These are phyloP conservation scores for Staphylotrichum tortipilum DNA, from an alignment of 495 filamentous ascomycete genomes.

Conservation along the genomic window DNA sequence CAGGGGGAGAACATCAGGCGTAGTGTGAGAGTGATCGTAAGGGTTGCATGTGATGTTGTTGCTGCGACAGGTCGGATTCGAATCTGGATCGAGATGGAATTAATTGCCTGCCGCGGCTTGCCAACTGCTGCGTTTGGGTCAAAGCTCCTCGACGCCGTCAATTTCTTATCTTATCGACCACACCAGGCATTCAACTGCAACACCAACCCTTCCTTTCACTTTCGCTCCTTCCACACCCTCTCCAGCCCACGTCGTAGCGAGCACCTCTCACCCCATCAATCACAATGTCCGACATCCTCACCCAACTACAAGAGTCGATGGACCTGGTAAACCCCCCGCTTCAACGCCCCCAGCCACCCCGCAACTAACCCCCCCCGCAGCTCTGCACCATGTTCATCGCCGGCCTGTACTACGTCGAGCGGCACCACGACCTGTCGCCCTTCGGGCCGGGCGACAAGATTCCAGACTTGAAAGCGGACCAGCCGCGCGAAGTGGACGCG, in stretches of 20 bases:
- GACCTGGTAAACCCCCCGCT: constrained; percentile 56
- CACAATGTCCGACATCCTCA: constrained; percentile 72
- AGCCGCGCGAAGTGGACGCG: constrained; percentile 44
- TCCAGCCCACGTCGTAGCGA: too few species aligned
- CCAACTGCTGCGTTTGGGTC: too few species aligned
- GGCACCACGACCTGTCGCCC: constrained; percentile 67
- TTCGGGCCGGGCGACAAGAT: constrained; percentile 53
- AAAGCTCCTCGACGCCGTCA: too few species aligned
- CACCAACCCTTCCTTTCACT: background rate
- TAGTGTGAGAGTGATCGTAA: too few species aligned
- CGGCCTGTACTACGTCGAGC: constrained; percentile 70
- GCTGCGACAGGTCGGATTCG: too few species aligned
- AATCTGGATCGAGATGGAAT: too few species aligned
- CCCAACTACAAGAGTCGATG: constrained; percentile 89
- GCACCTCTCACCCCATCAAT: too few species aligned
- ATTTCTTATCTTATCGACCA: too few species aligned
- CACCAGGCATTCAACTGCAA: too few species aligned
- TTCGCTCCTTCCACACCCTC: background rate
- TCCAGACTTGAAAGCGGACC: constrained; percentile 46
- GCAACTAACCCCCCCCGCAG: constrained; percentile 33
- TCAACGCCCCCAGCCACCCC: background rate
- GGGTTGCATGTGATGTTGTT: too few species aligned
- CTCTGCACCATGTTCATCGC: constrained; percentile 86
- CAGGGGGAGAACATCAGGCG: too few species aligned
- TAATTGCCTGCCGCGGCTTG: too few species aligned